Conservation (phyloP, 129 eudicot species). For the Glebionis coronaria region DNA sequence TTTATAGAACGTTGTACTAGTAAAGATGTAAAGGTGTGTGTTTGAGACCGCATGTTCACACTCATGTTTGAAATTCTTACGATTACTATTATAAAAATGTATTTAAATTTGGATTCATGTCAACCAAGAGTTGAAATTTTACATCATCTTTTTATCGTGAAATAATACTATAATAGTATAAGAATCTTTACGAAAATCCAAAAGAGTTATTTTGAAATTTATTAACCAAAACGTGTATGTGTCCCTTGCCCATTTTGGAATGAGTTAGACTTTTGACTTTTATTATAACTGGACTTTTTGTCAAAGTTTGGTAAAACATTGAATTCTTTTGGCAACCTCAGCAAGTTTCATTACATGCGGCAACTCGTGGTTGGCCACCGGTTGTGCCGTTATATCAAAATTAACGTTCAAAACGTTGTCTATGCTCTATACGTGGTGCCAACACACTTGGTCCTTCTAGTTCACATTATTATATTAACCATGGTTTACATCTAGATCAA, state of each 20-base stretch:
- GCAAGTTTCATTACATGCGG: not conserved
- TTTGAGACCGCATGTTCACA: not conserved
- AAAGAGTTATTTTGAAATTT: no score
- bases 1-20: not conserved
- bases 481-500: no score
- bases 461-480: not conserved
- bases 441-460: not conserved
- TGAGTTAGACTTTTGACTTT: not conserved
- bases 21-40: not conserved
- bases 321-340: slow-evolving; percentile 10
- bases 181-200: no score
- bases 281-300: slow-evolving; percentile 2
- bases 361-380: not conserved
- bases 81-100: not conserved
- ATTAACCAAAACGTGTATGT: no score
- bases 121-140: no score
- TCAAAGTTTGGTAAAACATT: slow-evolving; percentile 16
- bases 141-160: no score
- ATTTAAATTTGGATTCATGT: no score
- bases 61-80: not conserved
- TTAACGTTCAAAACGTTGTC: not conserved
- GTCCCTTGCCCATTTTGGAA: not conserved
- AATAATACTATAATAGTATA: no score
- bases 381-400: not conserved
- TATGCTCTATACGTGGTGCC: not conserved